Conservation (phyloP, 768 basidiomycete genomes). For the Cystofilobasidium capitatum region DNA sequence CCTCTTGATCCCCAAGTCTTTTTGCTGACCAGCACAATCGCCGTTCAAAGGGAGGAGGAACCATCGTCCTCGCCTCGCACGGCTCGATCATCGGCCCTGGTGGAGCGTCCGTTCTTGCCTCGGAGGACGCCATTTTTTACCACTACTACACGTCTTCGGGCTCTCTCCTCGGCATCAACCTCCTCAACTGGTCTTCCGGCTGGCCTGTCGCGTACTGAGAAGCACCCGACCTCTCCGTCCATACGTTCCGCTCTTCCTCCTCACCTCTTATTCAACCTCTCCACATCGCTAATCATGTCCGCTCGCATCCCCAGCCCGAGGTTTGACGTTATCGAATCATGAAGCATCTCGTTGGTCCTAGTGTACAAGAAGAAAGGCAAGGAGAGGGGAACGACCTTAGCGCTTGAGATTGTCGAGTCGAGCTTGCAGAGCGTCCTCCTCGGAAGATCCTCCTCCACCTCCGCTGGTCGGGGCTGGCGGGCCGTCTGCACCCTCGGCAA, state of each 20-base stretch:
- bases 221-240: too few relatives aligned
- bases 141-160: slow-evolving; percentile 50
- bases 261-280: too few relatives aligned
- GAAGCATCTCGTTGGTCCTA: background rate
- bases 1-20: too few relatives aligned
- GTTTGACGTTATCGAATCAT: background rate
- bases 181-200: slow-evolving; percentile 46
- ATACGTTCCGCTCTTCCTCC: too few relatives aligned
- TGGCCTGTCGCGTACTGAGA: slow-evolving; percentile 44
- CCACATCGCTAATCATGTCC: too few relatives aligned
- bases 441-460: slow-evolving; percentile 45
- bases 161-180: slow-evolving; percentile 45
- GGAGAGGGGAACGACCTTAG: background rate
- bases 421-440: slow-evolving; percentile 89
- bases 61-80: slow-evolving; percentile 36
- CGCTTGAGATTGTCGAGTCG: slow-evolving; percentile 67
- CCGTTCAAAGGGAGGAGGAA: slow-evolving; percentile 46
- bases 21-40: too few relatives aligned
- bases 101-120: slow-evolving; percentile 46
- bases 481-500: slow-evolving; percentile 68
- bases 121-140: slow-evolving; percentile 46
- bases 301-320: too few relatives aligned
- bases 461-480: slow-evolving; percentile 38
- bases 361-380: background rate
- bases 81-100: slow-evolving; percentile 48